Evolutionary conservation across 2,329 filamentous ascomycete species (phyloP).

Genomic region (Plenodomus biglobosus): DNA sequence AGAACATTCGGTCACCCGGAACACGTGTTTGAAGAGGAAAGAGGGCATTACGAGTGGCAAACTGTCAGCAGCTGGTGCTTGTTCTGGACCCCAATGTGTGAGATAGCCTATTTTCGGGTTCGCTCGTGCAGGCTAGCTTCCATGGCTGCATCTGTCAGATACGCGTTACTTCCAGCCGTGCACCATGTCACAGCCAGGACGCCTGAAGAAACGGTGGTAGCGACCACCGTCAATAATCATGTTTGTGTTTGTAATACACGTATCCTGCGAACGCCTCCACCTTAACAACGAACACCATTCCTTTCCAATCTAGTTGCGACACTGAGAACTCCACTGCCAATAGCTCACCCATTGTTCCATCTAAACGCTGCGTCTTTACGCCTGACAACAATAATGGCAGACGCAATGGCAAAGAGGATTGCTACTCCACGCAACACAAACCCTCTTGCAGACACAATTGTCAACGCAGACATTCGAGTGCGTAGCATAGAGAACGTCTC

Average conservation of each 20-base stretch:
- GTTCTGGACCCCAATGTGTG: neutral
- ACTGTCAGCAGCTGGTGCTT: too few relatives aligned
- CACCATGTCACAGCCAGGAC: neutral
- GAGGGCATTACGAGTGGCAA: neutral
- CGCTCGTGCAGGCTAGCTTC: neutral
- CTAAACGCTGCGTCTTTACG: constrained; percentile 15
- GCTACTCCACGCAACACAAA: constrained; percentile 16
- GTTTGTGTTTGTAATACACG: constrained; percentile 8
- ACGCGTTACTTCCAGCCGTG: neutral
- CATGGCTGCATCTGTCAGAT: neutral
- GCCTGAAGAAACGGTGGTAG: neutral
- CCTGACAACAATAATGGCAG: constrained; percentile 7
- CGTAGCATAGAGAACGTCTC: constrained; percentile 20
- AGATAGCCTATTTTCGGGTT: neutral
- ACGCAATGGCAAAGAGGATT: constrained; percentile 19
- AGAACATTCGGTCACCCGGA: neutral
- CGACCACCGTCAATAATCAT: neutral
- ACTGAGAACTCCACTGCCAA: neutral
- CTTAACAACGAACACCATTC: constrained; percentile 6
- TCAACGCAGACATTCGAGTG: constrained; percentile 31
- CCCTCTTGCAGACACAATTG: constrained; percentile 20
- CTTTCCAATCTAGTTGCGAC: too few relatives aligned
- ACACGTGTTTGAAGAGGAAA: neutral
- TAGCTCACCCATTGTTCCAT: neutral
- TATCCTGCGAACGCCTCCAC: constrained; percentile 19